Base-by-base conservation (phyloP, 768 basidiomycete genomes). In the Mycena leptocephala region DNA sequence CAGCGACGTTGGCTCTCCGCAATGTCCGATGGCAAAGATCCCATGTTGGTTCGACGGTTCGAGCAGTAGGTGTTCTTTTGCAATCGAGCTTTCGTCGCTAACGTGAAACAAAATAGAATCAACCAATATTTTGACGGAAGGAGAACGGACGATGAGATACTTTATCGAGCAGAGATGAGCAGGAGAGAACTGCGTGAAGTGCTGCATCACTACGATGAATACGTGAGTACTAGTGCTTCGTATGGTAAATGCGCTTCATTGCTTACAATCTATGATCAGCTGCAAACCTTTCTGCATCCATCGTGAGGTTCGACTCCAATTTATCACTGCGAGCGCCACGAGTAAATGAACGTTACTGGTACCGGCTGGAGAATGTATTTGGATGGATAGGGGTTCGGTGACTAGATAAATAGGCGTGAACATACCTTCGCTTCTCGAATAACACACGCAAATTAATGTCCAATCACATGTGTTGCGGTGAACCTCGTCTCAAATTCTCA, bases 111-210 rank as follows among this genome's bases (percentile, higher is more conserved):
- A 10, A 68, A 3, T 82, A 97, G 97, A 75, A 95, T 98, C 65
- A 95, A 96, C 74, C 95, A 96, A 79, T 98, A 96, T 82, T 97
- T 99, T 80, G 96, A 99, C 79, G 98, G 98, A 16, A 95, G 94
- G 83, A 93, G 90, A 65, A 96, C 96, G 0, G 95, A 97, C 75
- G 97, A 98, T 78, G 97, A 99, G 84, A 97, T 99, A 72, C 88
- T 97, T n/a, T 96, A 93, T 82, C 89, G 94, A 46, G 96, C 97
- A 0, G 95, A 95, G 66, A 94, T 99, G 72, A 91, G 94, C 46
- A 90, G 95, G 80, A 95, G 93, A 80, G 95, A 97, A 79, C 86
- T 99, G 73, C 90, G 96, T 20, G 93, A 94, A 79, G 92, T 98
- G 8, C 83, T 98, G 39, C 92, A 95, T 80, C 90, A 95, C 78